Percentiles rank a stretch among this genome's conserved stretches.
Evolutionary conservation across 164 flowering plant genomes (phyloP).

Genomic region (Dillenia suffruticosa): DNA sequence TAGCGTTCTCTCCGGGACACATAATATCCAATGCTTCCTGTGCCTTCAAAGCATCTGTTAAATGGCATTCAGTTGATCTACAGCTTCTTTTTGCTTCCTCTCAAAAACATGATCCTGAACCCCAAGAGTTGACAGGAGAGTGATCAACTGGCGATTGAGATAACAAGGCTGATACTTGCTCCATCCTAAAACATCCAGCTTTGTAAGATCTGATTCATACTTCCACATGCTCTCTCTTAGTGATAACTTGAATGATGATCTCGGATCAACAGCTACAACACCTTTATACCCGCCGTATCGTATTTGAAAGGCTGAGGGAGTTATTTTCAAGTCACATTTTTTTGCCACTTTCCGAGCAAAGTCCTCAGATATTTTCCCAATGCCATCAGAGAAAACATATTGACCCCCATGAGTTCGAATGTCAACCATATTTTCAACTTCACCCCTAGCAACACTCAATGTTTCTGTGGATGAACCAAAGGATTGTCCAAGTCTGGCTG

Average conservation of each 20-base stretch:
- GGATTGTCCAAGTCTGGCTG: conserved; percentile 91
- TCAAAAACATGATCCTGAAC: conserved; percentile 58
- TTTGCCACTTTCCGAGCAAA: conserved; percentile 66
- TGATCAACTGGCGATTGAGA: conserved; percentile 78
- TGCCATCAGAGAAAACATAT: conserved; percentile 88
- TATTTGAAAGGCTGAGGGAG: conserved; percentile 85
- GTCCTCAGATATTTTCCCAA: conserved; percentile 79
- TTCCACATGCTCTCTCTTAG: conserved; percentile 79
- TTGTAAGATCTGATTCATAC: conserved; percentile 49
- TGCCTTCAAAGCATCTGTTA: conserved; percentile 61
- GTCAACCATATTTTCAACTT: conserved; percentile 59
- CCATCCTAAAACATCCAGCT: conserved; percentile 69
- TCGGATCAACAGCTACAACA: conserved; percentile 84
- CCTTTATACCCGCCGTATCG: conserved; percentile 93
- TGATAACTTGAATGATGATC: conserved; percentile 46
- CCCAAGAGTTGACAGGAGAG: conserved; percentile 87
- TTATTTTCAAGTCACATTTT: conserved; percentile 49
- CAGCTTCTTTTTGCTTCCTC: conserved; percentile 61
- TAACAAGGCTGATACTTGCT: conserved; percentile 81
- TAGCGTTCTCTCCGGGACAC: conserved; percentile 67
- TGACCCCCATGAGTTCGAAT: conserved; percentile 18
- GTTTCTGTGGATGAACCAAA: conserved; percentile 83
- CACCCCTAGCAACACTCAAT: conserved; percentile 41
- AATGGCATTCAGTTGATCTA: conserved; percentile 52
- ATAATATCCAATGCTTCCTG: conserved; percentile 62